Evolutionary conservation across 257 asterid species (phyloP).

Genomic region (Salvia rosmarinus): DNA sequence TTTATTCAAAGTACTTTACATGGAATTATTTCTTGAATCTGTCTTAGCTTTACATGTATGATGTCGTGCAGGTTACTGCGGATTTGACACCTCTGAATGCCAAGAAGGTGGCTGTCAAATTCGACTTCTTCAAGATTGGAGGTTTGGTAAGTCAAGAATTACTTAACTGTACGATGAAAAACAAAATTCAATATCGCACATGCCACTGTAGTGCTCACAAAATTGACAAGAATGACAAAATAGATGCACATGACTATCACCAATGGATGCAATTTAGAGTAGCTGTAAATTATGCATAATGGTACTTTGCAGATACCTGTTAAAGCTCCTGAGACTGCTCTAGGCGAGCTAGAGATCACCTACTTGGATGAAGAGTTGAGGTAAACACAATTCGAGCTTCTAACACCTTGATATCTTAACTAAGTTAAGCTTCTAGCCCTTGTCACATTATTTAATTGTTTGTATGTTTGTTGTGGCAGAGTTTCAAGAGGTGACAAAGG

Average conservation of each 20-base stretch:
- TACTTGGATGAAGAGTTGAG: slow-evolving; percentile 84
- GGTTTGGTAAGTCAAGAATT: slow-evolving; percentile 64
- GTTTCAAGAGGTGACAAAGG: slow-evolving; percentile 90
- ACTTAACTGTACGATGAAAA: background rate
- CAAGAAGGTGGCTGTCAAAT: slow-evolving; percentile 3
- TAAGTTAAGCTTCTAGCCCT: too few relatives aligned
- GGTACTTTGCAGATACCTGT: slow-evolving; percentile 38
- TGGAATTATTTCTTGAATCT: too few relatives aligned
- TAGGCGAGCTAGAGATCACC: slow-evolving; percentile 74
- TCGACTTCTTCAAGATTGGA: slow-evolving; percentile 42
- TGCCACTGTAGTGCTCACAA: too few relatives aligned
- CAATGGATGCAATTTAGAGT: background rate
- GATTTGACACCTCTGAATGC: slow-evolving; percentile 4
- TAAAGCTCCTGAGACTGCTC: slow-evolving; percentile 76
- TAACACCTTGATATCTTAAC: too few relatives aligned
- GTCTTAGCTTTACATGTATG: too few relatives aligned
- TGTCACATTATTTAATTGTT: too few relatives aligned
- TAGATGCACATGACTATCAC: background rate
- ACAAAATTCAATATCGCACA: too few relatives aligned
- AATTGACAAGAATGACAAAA: too few relatives aligned
- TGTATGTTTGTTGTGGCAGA: slow-evolving; percentile 39
- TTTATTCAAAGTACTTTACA: too few relatives aligned
- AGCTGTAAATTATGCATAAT: background rate
- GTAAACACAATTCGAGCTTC: slow-evolving; percentile 29
- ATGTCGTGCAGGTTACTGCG: too few relatives aligned